phyloP scores from a whole-genome alignment of 805 yeast genomes.

The Pichia eremophila region DNA sequence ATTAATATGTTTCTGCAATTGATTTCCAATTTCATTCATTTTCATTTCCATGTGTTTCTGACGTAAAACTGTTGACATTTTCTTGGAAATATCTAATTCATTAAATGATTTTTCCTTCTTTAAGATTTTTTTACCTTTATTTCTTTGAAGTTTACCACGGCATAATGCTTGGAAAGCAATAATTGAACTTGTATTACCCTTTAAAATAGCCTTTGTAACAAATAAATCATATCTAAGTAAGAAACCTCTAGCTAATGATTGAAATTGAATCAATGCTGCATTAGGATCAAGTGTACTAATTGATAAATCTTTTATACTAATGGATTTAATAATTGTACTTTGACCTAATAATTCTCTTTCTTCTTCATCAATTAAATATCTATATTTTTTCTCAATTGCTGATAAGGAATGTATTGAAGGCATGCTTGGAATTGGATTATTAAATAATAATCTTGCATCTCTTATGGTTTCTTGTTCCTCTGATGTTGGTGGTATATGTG shows the following conservation, averaged over 20 bases:
- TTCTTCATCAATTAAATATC: slow-evolving; percentile 15
- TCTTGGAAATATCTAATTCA: slow-evolving; percentile 15
- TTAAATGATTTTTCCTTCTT: background rate
- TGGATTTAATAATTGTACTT: background rate
- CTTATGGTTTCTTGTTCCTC: slow-evolving; percentile 6
- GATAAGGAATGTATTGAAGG: slow-evolving; percentile 10
- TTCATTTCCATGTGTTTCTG: slow-evolving; percentile 18
- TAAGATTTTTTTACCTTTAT: background rate
- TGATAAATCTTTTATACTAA: background rate
- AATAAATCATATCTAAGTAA: slow-evolving; percentile 53
- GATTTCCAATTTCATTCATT: slow-evolving; percentile 10
- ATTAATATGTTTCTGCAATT: slow-evolving; percentile 12
- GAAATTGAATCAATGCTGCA: slow-evolving; percentile 33
- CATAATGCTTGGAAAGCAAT: slow-evolving; percentile 38
- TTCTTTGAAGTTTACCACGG: slow-evolving; percentile 33
- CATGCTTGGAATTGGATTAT: slow-evolving; percentile 6
- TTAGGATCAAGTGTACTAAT: background rate
- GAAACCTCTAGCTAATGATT: slow-evolving; percentile 65
- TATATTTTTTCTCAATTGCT: slow-evolving; percentile 11
- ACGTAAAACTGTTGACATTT: slow-evolving; percentile 33
- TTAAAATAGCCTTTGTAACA: slow-evolving; percentile 53
- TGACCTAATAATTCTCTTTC: slow-evolving; percentile 11
- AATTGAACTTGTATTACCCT: slow-evolving; percentile 44
- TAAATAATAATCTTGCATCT: slow-evolving; percentile 10
- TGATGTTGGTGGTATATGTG: slow-evolving; percentile 5